These are phyloP conservation scores for Rhodofomes roseus DNA, from an alignment of 1,284 basidiomycete species.

Conservation along the genomic window DNA sequence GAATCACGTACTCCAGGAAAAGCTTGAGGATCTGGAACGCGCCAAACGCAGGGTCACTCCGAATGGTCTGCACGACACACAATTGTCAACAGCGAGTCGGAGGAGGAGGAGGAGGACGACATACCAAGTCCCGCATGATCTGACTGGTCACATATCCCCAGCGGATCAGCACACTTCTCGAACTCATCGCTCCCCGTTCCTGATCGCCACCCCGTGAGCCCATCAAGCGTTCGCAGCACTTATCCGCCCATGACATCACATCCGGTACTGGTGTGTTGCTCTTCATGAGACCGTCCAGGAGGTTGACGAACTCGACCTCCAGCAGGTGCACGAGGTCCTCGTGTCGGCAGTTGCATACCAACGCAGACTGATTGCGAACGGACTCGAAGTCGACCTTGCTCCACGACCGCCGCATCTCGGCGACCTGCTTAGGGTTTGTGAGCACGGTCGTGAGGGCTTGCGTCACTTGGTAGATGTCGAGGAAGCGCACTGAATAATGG, in stretches of 20 bases:
- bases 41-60: constrained; percentile 85
- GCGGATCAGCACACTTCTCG: constrained; percentile 78
- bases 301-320: constrained; percentile 78
- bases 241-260: constrained; percentile 86
- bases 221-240: constrained; percentile 81
- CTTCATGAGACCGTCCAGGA: constrained; percentile 69
- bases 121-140: constrained; percentile 81
- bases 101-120: constrained; percentile 7
- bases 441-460: constrained; percentile 82
- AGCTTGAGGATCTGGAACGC: constrained; percentile 88
- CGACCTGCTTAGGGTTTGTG: constrained; percentile 79
- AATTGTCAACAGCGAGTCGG: constrained; percentile 12
- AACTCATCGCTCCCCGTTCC: constrained; percentile 79
- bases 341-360: constrained; percentile 88
- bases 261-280: constrained; percentile 80
- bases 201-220: constrained; percentile 59
- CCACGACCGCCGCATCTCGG: constrained; percentile 85
- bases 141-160: constrained; percentile 91
- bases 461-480: constrained; percentile 87
- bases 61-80: constrained; percentile 60
- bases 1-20: constrained; percentile 72
- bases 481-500: constrained; percentile 64
- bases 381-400: constrained; percentile 85
- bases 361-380: constrained; percentile 84
- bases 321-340: constrained; percentile 81